Percentiles rank a stretch among this genome's conserved stretches.
Evolutionary conservation across 768 basidiomycete genomes (phyloP).

Genomic region (Sarcomyxa edulis): DNA sequence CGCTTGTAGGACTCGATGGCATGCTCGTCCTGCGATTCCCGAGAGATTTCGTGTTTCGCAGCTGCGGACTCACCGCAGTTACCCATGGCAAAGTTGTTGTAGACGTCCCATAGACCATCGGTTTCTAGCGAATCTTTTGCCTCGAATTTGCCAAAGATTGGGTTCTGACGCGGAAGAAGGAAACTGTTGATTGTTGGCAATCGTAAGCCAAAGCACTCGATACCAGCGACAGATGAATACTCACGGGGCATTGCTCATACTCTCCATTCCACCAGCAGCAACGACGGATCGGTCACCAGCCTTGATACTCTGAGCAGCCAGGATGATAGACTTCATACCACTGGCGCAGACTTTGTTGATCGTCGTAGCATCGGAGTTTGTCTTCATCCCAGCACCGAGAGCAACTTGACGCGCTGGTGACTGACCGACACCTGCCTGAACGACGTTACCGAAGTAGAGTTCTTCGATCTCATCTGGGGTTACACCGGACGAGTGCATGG

Average conservation of each 20-base stretch:
- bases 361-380: conserved; percentile 92
- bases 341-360: conserved; percentile 99
- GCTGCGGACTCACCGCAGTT: conserved; percentile 91
- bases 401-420: conserved; percentile 97
- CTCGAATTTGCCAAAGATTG: conserved; percentile 84
- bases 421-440: conserved; percentile 97
- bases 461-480: conserved; percentile 86
- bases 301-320: conserved; percentile 88
- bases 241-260: conserved; percentile 98
- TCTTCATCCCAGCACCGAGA: conserved; percentile 79
- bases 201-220: conserved; percentile 4
- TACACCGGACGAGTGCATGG: conserved; percentile 74
- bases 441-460: conserved; percentile 95
- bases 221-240: conserved; percentile 27
- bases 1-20: conserved; percentile 95
- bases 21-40: conserved; percentile 85
- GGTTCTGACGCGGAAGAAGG: conserved; percentile 77
- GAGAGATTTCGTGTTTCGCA: conserved; percentile 74
- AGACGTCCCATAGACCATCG: conserved; percentile 96
- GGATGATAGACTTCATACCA: conserved; percentile 92
- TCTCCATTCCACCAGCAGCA: conserved; percentile 97
- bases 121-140: conserved; percentile 82
- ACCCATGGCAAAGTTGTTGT: conserved; percentile 98
- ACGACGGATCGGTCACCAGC: conserved; percentile 83
- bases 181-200: conserved; percentile 44